phyloP scores from a whole-genome alignment of 345 rosid genomes.

The Trapa incisa region DNA sequence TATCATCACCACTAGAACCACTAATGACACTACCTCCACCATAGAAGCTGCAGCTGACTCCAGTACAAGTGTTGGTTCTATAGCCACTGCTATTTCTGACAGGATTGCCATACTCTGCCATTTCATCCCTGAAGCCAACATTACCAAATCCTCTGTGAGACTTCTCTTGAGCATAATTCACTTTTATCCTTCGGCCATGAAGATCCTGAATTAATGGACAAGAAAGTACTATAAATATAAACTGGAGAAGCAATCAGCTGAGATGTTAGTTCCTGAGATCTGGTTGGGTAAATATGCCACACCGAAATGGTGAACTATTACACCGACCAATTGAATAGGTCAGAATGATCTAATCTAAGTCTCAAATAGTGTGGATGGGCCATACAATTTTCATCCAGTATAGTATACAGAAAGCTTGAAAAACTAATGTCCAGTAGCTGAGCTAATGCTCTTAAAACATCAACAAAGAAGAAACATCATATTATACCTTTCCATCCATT shows the following conservation, averaged over 20 bases:
- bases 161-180: not conserved
- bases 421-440: not conserved
- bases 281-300: not conserved
- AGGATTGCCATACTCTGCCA: not conserved
- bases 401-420: too few relatives aligned
- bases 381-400: too few relatives aligned
- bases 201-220: not conserved
- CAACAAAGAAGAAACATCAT: slow-evolving; percentile 3
- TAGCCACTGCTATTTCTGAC: too few relatives aligned
- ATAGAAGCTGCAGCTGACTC: not conserved
- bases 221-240: not conserved
- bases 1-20: too few relatives aligned
- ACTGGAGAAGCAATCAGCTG: not conserved
- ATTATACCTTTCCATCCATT: slow-evolving; percentile 70
- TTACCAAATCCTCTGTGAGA: not conserved
- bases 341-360: not conserved
- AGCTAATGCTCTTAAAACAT: not conserved
- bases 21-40: not conserved
- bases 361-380: too few relatives aligned
- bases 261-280: not conserved
- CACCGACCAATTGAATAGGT: not conserved
- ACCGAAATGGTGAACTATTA: not conserved
- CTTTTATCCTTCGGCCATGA: not conserved
- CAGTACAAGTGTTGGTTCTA: not conserved
- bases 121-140: not conserved